phyloP scores from a whole-genome alignment of 1,284 basidiomycete species.

The Apiotrichum veenhuisii region DNA sequence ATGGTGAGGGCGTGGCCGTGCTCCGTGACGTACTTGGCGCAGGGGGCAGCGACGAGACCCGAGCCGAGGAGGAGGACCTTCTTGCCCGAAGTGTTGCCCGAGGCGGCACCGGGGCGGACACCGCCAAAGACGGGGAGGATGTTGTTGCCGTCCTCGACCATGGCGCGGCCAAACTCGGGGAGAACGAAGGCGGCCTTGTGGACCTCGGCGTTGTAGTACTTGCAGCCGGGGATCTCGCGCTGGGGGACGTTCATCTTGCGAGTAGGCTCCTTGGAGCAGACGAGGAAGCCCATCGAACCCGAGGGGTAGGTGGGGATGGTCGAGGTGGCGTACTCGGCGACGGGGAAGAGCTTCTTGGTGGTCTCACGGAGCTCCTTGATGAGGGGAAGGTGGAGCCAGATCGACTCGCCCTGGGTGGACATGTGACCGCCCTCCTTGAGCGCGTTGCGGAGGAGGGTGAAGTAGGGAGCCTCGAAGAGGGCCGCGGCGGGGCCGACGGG shows the following conservation, averaged over 20 bases:
- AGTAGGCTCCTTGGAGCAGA: slow-evolving; percentile 75
- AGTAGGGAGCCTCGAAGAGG: slow-evolving; percentile 97
- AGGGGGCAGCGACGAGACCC: slow-evolving; percentile 90
- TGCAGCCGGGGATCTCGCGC: slow-evolving; percentile 65
- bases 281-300: slow-evolving; percentile 93
- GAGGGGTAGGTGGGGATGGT: slow-evolving; percentile 97
- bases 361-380: slow-evolving; percentile 75
- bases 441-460: slow-evolving; percentile 86
- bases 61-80: slow-evolving; percentile 90
- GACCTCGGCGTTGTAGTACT: slow-evolving; percentile 82
- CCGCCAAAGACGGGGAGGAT: slow-evolving; percentile 63
- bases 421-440: slow-evolving; percentile 88
- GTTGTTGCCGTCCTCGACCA: slow-evolving; percentile 68
- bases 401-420: slow-evolving; percentile 92
- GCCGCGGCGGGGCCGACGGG: slow-evolving; percentile 93
- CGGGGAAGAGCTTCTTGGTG: slow-evolving; percentile 74
- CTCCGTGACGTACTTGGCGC: slow-evolving; percentile 87
- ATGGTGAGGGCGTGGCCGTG: slow-evolving; percentile 75
- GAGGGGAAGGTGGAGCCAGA: slow-evolving; percentile 90
- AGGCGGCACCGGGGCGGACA: slow-evolving; percentile 53
- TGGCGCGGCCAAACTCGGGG: slow-evolving; percentile 81
- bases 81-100: slow-evolving; percentile 53
- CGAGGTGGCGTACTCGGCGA: slow-evolving; percentile 88
- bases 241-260: slow-evolving; percentile 67
- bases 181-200: slow-evolving; percentile 83